Evolutionary conservation across 1,284 basidiomycete genomes (phyloP).

Genomic region (Gomphus sp.): DNA sequence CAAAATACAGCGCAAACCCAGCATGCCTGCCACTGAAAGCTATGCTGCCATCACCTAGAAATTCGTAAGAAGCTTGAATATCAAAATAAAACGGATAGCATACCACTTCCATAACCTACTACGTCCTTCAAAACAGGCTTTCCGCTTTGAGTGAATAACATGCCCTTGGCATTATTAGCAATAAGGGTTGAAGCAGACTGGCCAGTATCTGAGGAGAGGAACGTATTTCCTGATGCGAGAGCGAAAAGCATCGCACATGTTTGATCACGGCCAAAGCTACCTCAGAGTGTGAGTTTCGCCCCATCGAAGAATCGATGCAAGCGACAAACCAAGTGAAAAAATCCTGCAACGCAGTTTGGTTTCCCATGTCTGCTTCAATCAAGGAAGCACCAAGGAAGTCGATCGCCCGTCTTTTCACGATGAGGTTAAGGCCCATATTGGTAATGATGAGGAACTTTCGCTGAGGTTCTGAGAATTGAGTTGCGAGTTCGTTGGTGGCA

Average conservation of each 20-base stretch:
- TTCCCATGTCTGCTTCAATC: slow-evolving; percentile 22
- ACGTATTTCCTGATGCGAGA: slow-evolving; percentile 67
- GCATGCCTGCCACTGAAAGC: slow-evolving; percentile 85
- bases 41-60: slow-evolving; percentile 54
- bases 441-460: slow-evolving; percentile 82
- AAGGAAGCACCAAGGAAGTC: slow-evolving; percentile 55
- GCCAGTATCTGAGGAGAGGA: slow-evolving; percentile 47
- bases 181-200: background rate
- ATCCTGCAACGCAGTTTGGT: slow-evolving; percentile 10
- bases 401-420: slow-evolving; percentile 76
- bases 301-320: background rate
- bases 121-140: slow-evolving; percentile 9
- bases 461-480: slow-evolving; percentile 65
- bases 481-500: slow-evolving; percentile 70
- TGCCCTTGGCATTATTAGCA: slow-evolving; percentile 8
- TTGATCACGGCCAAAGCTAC: slow-evolving; percentile 80
- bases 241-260: slow-evolving; percentile 89
- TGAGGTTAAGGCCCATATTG: slow-evolving; percentile 74
- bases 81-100: background rate
- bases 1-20: slow-evolving; percentile 82
- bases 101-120: slow-evolving; percentile 5
- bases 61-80: background rate
- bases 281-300: slow-evolving; percentile 2
- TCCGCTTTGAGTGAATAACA: slow-evolving; percentile 12
- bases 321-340: slow-evolving; percentile 10